Percentiles rank a stretch among this genome's conserved stretches.
phyloP scores from a whole-genome alignment of 305 asterid genomes.

The Plantago coronopus region DNA sequence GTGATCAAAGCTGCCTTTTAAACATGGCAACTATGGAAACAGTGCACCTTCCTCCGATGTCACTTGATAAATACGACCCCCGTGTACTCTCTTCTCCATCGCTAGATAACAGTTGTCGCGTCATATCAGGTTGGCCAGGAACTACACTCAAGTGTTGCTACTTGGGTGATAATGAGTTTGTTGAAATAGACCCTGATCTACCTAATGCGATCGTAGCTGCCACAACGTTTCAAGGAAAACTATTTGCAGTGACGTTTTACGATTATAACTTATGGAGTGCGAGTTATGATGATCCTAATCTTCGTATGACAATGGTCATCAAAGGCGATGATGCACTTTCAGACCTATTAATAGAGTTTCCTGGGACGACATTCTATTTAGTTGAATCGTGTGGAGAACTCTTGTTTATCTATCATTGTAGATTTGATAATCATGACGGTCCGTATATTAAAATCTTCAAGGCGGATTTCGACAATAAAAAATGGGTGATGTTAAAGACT shows the following conservation, averaged over 20 bases:
- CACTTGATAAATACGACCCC: not conserved
- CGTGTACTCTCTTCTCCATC: not conserved
- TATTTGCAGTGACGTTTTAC: not conserved
- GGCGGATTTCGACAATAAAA: not conserved
- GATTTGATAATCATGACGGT: not conserved
- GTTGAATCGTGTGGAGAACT: not conserved
- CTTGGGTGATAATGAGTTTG: not conserved
- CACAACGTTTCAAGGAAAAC: not conserved
- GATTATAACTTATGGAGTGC: not conserved
- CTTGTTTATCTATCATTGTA: not conserved
- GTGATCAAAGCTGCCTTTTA: not conserved
- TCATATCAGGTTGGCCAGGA: not conserved
- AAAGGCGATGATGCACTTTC: not conserved
- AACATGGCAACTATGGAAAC: not conserved
- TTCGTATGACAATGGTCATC: not conserved
- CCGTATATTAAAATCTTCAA: not conserved
- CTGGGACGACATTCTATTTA: not conserved
- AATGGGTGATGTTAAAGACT: not conserved
- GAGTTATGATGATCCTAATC: not conserved
- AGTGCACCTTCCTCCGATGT: not conserved
- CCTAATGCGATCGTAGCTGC: not conserved
- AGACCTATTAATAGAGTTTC: not conserved
- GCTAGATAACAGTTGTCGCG: not conserved
- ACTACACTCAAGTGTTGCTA: not conserved
- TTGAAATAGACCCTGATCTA: not conserved